Evolutionary conservation across 257 asterid genomes (phyloP).

Genomic region (Lithospermum erythrorhizon): DNA sequence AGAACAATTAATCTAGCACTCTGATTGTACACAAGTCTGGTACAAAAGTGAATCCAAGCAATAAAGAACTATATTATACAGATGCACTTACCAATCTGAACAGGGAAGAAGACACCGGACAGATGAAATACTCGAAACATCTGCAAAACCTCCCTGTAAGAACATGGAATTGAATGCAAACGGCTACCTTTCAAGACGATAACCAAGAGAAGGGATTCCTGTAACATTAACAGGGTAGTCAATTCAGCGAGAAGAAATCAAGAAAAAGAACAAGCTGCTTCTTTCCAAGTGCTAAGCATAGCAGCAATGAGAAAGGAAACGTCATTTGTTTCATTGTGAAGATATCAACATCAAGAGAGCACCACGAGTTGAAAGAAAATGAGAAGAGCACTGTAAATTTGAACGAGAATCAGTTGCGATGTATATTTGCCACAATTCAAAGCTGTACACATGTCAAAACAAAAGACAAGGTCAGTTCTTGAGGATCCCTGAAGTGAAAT

Average conservation of each 20-base stretch:
- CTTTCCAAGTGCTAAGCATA: not conserved
- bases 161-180: not conserved
- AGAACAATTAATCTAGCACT: not conserved
- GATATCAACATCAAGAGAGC: not conserved
- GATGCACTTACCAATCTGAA: not conserved
- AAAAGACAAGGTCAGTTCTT: slow-evolving; percentile 29
- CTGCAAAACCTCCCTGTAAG: not conserved
- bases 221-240: not conserved
- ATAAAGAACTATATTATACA: too few species aligned
- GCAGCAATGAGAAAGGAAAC: not conserved
- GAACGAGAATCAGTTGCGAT: not conserved
- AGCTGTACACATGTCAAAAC: slow-evolving; percentile 54
- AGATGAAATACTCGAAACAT: not conserved
- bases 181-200: not conserved
- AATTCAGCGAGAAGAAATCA: not conserved
- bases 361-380: not conserved
- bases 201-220: not conserved
- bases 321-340: not conserved
- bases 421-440: slow-evolving; percentile 21
- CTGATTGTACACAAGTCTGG: not conserved
- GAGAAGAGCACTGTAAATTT: not conserved
- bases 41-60: not conserved
- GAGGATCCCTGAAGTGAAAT: slow-evolving; percentile 39
- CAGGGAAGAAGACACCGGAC: not conserved
- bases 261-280: not conserved